Conservation (phyloP, 805 yeast genomes). For the Allodekkera sacchari region DNA sequence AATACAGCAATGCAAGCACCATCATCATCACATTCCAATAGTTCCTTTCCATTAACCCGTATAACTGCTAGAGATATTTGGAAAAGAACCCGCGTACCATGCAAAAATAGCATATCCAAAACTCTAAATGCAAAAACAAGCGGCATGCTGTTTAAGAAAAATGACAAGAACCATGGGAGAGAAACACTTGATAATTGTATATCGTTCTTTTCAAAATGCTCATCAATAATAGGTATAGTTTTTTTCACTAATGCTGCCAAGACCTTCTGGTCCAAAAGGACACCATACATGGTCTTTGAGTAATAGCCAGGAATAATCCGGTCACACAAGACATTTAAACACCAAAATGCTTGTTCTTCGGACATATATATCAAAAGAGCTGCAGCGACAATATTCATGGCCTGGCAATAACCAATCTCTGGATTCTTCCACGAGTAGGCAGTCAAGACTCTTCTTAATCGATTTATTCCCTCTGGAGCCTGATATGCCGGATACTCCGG, state of each 20-base stretch:
- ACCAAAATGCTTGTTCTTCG: conserved; percentile 98
- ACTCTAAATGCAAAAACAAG: conserved; percentile 87
- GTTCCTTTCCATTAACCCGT: conserved; percentile 77
- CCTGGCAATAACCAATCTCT: conserved; percentile 96
- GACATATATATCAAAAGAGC: conserved; percentile 76
- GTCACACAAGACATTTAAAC: conserved; percentile 72
- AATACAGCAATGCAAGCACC: conserved; percentile 83
- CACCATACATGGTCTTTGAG: conserved; percentile 96
- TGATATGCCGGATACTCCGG: conserved; percentile 97
- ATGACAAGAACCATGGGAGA: conserved; percentile 90
- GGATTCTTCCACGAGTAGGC: conserved; percentile 97
- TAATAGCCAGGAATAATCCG: conserved; percentile 89
- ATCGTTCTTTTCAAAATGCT: conserved; percentile 67
- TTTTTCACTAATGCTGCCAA: conserved; percentile 85
- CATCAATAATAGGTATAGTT: conserved; percentile 84
- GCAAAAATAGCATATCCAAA: conserved; percentile 80
- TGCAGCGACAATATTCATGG: conserved; percentile 91
- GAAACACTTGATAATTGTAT: conserved; percentile 91
- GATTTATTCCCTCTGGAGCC: conserved; percentile 69
- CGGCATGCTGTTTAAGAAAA: conserved; percentile 91
- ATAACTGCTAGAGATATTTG: conserved; percentile 92
- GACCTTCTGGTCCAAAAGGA: conserved; percentile 86
- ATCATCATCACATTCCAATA: conserved; percentile 78
- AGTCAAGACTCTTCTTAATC: conserved; percentile 79
- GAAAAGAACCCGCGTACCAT: conserved; percentile 83